phyloP scores from a whole-genome alignment of 768 basidiomycete genomes.

The Trametes coccinea region DNA sequence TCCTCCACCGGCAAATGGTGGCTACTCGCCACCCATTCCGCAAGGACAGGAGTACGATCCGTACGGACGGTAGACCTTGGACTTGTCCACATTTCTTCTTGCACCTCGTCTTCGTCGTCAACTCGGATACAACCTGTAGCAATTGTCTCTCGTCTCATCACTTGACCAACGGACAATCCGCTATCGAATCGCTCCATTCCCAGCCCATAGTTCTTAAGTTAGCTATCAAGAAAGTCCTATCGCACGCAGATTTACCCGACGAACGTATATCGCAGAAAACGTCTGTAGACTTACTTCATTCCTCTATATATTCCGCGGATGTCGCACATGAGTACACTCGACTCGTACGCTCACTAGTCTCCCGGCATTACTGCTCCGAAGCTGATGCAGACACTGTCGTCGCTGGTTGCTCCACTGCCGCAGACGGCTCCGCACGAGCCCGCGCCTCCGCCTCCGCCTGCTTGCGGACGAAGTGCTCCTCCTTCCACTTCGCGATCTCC shows the following conservation, averaged over 20 bases:
- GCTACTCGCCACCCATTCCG: constrained; percentile 14
- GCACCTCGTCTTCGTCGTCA: neutral
- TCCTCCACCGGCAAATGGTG: constrained; percentile 19
- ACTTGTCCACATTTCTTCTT: neutral
- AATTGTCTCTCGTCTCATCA: constrained; percentile 1
- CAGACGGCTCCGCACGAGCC: neutral
- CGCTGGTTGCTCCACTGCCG: neutral
- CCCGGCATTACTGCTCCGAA: neutral
- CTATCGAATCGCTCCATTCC: constrained; percentile 10
- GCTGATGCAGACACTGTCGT: neutral
- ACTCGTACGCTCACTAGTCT: neutral
- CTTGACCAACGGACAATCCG: constrained; percentile 11
- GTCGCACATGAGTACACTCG: neutral
- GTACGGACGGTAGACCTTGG: constrained; percentile 13
- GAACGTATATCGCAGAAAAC: neutral
- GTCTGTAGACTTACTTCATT: constrained; percentile 8
- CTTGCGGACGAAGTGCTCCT: constrained; percentile 30
- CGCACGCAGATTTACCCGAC: constrained; percentile 1
- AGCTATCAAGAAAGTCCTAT: neutral
- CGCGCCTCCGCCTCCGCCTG: constrained; percentile 2
- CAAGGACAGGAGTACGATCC: constrained; percentile 19
- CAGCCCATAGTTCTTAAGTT: neutral
- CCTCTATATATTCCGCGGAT: constrained; percentile 7
- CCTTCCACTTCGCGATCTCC: constrained; percentile 81
- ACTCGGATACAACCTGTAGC: constrained; percentile 10